Percentiles rank a stretch among this genome's conserved stretches.
These are phyloP conservation scores for Gossypium lobatum DNA, from an alignment of 441 rosid genomes.

Conservation along the genomic window DNA sequence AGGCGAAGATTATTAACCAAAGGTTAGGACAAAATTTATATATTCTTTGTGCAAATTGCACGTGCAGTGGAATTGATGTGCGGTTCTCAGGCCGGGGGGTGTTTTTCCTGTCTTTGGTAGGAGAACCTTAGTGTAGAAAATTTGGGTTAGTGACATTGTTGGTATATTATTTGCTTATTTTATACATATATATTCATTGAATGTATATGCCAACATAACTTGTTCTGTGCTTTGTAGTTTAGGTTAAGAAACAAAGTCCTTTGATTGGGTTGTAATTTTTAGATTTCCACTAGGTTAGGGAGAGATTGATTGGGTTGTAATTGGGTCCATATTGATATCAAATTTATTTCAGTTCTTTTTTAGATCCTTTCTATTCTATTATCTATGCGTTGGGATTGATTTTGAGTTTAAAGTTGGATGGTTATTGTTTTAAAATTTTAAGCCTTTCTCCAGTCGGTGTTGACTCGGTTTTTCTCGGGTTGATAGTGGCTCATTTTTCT, in stretches of 20 bases:
- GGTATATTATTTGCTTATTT: not conserved
- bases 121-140: conserved; percentile 36
- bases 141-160: conserved; percentile 19
- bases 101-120: conserved; percentile 41
- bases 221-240: not conserved
- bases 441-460: no score
- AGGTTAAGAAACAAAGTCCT: no score
- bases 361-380: no score
- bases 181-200: not conserved
- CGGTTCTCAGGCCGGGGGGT: conserved; percentile 47
- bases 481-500: no score
- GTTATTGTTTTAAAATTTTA: no score
- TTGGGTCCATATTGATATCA: no score
- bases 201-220: not conserved
- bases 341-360: no score
- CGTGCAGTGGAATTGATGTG: conserved; percentile 22
- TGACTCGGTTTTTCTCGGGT: no score
- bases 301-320: no score
- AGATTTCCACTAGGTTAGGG: not conserved
- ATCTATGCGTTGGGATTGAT: no score
- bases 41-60: conserved; percentile 55
- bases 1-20: conserved; percentile 37
- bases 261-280: not conserved
- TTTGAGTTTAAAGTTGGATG: no score
- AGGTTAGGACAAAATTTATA: conserved; percentile 32